Evolutionary conservation across 345 rosid genomes (phyloP).

Genomic region (Luvunga scandens): DNA sequence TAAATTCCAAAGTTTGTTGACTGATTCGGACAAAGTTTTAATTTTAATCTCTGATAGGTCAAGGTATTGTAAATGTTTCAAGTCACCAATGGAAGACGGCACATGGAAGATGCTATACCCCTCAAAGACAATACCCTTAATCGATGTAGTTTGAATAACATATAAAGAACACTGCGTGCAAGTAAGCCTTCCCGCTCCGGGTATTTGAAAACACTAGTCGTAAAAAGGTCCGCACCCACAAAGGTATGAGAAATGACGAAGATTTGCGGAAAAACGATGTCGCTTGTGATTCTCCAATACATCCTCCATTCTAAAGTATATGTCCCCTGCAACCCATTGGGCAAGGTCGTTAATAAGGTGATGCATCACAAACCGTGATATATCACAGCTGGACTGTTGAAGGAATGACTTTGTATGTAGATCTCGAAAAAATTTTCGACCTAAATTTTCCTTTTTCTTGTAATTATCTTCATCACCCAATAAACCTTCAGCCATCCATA

Average conservation of each 20-base stretch:
- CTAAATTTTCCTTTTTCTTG: conserved; percentile 8
- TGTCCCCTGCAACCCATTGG: conserved; percentile 2
- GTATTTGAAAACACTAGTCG: not conserved
- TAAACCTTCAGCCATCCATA: conserved; percentile 24
- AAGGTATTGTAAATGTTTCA: conserved; percentile 26
- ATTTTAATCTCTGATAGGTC: not conserved
- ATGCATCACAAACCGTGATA: conserved; percentile 14
- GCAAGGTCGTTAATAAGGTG: conserved; percentile 23
- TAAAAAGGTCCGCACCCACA: not conserved
- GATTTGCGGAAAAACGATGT: not conserved
- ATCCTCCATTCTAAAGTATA: not conserved
- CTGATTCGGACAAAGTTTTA: conserved; percentile 16
- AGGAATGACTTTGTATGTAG: conserved; percentile 13
- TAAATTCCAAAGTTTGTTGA: conserved; percentile 15
- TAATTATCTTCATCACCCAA: not conserved
- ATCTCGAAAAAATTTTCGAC: not conserved
- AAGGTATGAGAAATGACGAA: conserved; percentile 3
- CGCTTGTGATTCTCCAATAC: not conserved
- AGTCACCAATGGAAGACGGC: conserved; percentile 1
- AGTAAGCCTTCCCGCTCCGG: not conserved
- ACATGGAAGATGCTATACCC: not conserved
- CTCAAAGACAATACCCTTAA: conserved; percentile 1
- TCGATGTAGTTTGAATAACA: not conserved
- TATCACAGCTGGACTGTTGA: not conserved
- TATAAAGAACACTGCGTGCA: not conserved